A percentile compares a stretch with the other conserved stretches of the same genome.
Conservation (phyloP, 345 rosid genomes). For the Boechera stricta region DNA sequence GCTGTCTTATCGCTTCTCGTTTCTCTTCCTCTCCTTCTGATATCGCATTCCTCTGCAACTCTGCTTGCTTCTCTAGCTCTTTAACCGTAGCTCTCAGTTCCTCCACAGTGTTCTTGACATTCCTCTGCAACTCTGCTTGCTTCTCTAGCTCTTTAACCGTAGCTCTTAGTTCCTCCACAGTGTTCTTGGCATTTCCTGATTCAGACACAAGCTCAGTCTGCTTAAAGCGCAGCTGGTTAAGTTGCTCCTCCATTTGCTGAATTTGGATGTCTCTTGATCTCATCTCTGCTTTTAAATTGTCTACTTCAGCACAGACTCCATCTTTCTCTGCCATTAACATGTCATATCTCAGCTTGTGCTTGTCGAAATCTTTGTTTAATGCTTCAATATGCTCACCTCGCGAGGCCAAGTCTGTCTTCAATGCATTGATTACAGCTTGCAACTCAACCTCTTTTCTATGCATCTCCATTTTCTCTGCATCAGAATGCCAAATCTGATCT, state of each 20-base stretch:
- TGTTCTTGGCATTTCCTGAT: constrained; percentile 45
- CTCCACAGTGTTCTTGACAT: constrained; percentile 41
- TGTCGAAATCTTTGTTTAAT: constrained; percentile 54
- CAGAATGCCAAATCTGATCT: constrained; percentile 47
- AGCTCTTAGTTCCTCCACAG: constrained; percentile 46
- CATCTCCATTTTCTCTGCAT: constrained; percentile 52
- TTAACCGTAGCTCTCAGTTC: constrained; percentile 50
- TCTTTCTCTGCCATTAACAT: constrained; percentile 65
- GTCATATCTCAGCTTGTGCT: constrained; percentile 50
- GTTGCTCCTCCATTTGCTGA: constrained; percentile 53
- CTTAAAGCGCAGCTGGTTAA: constrained; percentile 45
- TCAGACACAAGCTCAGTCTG: constrained; percentile 47
- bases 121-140: constrained; percentile 59
- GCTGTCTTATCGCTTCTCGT: constrained; percentile 87
- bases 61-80: constrained; percentile 63
- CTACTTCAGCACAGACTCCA: constrained; percentile 48
- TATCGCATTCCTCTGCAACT: constrained; percentile 53
- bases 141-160: constrained; percentile 56
- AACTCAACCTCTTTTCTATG: constrained; percentile 38
- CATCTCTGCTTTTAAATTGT: constrained; percentile 53
- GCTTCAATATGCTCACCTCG: constrained; percentile 44
- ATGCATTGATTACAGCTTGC: constrained; percentile 46
- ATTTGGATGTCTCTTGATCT: constrained; percentile 52
- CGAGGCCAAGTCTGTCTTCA: constrained; percentile 52
- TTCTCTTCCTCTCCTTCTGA: constrained; percentile 72